Evolutionary conservation across 306 rosid species (phyloP).

Genomic region (Dryas drummondii): DNA sequence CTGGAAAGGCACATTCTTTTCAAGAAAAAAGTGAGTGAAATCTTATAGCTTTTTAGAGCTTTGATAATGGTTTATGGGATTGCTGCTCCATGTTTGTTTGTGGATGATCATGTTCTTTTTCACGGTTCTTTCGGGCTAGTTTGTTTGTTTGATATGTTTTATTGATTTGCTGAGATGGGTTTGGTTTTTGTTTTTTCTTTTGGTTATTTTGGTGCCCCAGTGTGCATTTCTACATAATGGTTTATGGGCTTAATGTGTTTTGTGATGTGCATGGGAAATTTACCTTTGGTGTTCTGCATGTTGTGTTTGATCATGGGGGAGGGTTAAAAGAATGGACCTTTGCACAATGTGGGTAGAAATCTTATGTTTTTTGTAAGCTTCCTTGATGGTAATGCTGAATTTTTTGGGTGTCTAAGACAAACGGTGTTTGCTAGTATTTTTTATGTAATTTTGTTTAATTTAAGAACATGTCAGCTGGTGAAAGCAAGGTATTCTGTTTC

Average conservation of each 20-base stretch:
- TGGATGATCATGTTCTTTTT: conserved; percentile 16
- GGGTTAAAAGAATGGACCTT: conserved; percentile 22
- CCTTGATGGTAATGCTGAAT: neutral
- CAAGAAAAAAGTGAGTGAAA: neutral
- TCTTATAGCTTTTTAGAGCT: neutral
- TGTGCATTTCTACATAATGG: neutral
- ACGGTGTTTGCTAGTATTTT: neutral
- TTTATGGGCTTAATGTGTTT: conserved; percentile 17
- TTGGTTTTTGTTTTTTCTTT: neutral
- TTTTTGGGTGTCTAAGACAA: neutral
- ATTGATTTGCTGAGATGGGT: neutral
- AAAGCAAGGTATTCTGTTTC: neutral
- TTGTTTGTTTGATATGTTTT: neutral
- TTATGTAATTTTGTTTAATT: neutral
- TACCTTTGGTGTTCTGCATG: conserved; percentile 40
- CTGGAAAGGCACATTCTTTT: neutral
- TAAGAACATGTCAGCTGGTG: conserved; percentile 6
- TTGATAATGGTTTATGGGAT: neutral
- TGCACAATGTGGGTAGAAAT: conserved; percentile 49
- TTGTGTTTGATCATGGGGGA: conserved; percentile 33
- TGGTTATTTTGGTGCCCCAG: neutral
- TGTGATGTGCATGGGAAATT: conserved; percentile 26
- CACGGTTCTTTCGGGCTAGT: neutral
- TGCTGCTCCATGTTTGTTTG: conserved; percentile 2
- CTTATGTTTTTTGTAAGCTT: conserved; percentile 22